These are phyloP conservation scores for Perilla frutescens DNA, from an alignment of 257 asterid species.

Conservation along the genomic window DNA sequence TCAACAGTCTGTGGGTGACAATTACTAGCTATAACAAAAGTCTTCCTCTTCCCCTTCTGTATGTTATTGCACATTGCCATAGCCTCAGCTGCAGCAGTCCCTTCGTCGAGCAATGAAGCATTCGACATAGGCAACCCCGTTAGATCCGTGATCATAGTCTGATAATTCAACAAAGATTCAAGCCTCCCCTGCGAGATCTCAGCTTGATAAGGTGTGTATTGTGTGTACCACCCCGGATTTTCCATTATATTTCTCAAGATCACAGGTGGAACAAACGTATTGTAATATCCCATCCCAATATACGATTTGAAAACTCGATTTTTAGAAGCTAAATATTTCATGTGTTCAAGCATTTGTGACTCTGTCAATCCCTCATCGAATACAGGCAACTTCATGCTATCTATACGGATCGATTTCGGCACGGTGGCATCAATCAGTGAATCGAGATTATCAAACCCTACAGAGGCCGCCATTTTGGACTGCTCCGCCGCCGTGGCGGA, in stretches of 20 bases:
- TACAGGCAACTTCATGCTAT: slow-evolving; percentile 59
- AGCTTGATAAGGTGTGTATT: slow-evolving; percentile 92
- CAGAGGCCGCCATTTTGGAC: slow-evolving; percentile 64
- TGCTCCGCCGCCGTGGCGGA: slow-evolving; percentile 89
- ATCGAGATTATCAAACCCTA: slow-evolving; percentile 64
- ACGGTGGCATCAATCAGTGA: slow-evolving; percentile 81
- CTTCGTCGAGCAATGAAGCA: slow-evolving; percentile 92
- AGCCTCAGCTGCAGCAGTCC: slow-evolving; percentile 92
- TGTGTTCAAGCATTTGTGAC: slow-evolving; percentile 77
- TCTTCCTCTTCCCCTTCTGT: slow-evolving; percentile 75
- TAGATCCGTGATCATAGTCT: slow-evolving; percentile 81
- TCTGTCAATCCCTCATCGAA: slow-evolving; percentile 77
- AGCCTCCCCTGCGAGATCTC: slow-evolving; percentile 94
- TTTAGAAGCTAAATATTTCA: slow-evolving; percentile 64
- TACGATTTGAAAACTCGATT: slow-evolving; percentile 67
- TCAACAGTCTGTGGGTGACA: slow-evolving; percentile 91
- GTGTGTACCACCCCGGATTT: slow-evolving; percentile 94
- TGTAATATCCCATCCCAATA: slow-evolving; percentile 88
- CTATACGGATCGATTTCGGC: slow-evolving; percentile 74
- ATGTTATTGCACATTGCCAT: slow-evolving; percentile 95
- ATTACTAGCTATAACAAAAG: slow-evolving; percentile 72
- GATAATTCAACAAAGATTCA: slow-evolving; percentile 76
- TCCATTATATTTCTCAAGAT: slow-evolving; percentile 81
- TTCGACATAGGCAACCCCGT: slow-evolving; percentile 91
- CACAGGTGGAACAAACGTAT: slow-evolving; percentile 78